A percentile compares a stretch with the other conserved stretches of the same genome.
Conservation (phyloP, 805 yeast species). For the Ogataea dorogensis region DNA sequence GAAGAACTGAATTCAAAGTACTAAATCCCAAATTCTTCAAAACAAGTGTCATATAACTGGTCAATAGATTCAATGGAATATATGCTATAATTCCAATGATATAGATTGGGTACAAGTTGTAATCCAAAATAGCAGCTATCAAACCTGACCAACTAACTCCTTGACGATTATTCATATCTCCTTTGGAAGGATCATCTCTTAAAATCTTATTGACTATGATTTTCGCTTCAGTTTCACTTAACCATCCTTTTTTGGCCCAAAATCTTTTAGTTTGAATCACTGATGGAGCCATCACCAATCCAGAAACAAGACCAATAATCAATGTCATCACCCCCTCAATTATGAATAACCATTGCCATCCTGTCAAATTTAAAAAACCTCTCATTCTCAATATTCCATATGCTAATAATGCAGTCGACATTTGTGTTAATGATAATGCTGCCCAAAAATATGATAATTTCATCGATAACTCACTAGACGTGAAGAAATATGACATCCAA, state of each 20-base stretch:
- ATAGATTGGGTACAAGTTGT: conserved; percentile 51
- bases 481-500: conserved; percentile 19
- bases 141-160: conserved; percentile 41
- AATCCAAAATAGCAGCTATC: conserved; percentile 41
- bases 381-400: conserved; percentile 20
- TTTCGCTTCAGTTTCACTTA: conserved; percentile 48
- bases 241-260: conserved; percentile 30
- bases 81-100: conserved; percentile 39
- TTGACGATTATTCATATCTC: conserved; percentile 59
- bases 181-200: conserved; percentile 60
- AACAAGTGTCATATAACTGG: conserved; percentile 44
- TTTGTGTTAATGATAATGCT: conserved; percentile 33
- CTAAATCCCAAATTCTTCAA: conserved; percentile 46
- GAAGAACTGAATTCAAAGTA: conserved; percentile 32
- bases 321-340: conserved; percentile 33
- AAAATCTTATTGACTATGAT: conserved; percentile 53
- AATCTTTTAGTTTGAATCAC: conserved; percentile 36
- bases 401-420: conserved; percentile 19
- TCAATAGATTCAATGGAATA: conserved; percentile 36
- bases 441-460: conserved; percentile 27
- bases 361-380: conserved; percentile 27
- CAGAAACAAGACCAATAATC: conserved; percentile 32
- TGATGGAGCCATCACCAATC: conserved; percentile 30
- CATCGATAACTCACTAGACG: conserved; percentile 15
- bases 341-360: conserved; percentile 35